These are phyloP conservation scores for Aspergillus nanangensis DNA, from an alignment of 495 filamentous ascomycete genomes.

Conservation along the genomic window DNA sequence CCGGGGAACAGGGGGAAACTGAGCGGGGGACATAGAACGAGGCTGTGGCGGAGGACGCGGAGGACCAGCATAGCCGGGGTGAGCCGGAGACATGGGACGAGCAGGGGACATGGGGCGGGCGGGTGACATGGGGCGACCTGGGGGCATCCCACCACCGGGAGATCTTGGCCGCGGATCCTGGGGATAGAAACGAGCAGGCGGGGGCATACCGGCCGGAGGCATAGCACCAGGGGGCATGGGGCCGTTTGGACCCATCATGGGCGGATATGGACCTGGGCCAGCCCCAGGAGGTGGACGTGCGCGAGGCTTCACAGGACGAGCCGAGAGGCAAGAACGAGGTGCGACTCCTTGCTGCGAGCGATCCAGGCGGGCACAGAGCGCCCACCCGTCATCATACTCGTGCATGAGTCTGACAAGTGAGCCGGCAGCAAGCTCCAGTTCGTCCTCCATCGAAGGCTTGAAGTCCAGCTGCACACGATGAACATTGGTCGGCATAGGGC, in stretches of 20 bases:
- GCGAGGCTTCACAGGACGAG: slow-evolving; percentile 86
- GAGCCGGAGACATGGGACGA: slow-evolving; percentile 33
- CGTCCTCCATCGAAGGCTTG: slow-evolving; percentile 86
- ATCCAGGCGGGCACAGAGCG: slow-evolving; percentile 87
- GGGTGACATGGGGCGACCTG: slow-evolving; percentile 24
- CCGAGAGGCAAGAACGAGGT: slow-evolving; percentile 89
- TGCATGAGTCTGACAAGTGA: slow-evolving; percentile 83
- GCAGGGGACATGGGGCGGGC: slow-evolving; percentile 15
- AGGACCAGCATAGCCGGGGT: slow-evolving; percentile 19
- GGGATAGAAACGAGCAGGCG: slow-evolving; percentile 35
- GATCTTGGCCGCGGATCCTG: slow-evolving; percentile 31
- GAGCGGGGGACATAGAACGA: slow-evolving; percentile 36
- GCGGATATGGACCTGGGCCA: slow-evolving; percentile 23
- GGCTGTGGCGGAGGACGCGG: slow-evolving; percentile 11
- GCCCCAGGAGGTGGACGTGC: slow-evolving; percentile 48
- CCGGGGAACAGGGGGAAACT: slow-evolving; percentile 35
- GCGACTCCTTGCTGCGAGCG: slow-evolving; percentile 88
- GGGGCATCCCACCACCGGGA: slow-evolving; percentile 33
- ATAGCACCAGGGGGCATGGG: slow-evolving; percentile 35
- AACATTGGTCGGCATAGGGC: slow-evolving; percentile 48
- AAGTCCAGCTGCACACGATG: slow-evolving; percentile 96
- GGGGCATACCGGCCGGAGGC: slow-evolving; percentile 22
- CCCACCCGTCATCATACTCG: slow-evolving; percentile 99
- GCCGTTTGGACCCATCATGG: slow-evolving; percentile 48
- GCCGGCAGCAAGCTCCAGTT: slow-evolving; percentile 74